Conservation (phyloP, 2,329 filamentous ascomycete genomes). For the Nectriaceae sp. region DNA sequence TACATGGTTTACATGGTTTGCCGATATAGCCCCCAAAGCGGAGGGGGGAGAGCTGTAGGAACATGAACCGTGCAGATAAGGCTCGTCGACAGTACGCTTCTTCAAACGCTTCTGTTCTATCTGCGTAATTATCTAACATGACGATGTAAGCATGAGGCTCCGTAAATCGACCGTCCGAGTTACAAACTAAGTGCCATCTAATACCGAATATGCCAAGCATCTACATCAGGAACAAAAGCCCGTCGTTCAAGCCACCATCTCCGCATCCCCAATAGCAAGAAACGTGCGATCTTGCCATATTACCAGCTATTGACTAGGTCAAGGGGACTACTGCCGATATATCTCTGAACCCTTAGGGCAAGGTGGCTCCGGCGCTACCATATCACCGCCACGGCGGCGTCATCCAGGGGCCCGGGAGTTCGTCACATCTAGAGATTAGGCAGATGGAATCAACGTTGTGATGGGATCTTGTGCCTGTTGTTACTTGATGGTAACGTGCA, state of each 20-base stretch:
- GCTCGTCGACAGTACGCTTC: no score
- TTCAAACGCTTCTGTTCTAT: no score
- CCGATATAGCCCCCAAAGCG: no score
- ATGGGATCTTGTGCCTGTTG: not conserved
- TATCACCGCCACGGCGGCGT: not conserved
- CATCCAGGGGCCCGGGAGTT: not conserved
- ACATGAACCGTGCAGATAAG: no score
- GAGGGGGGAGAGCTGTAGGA: no score
- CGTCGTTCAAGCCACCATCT: not conserved
- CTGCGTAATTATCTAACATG: no score
- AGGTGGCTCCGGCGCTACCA: not conserved
- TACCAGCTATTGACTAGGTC: no score
- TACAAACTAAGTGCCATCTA: not conserved
- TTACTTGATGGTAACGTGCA: not conserved
- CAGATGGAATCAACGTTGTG: not conserved
- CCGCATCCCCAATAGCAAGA: not conserved
- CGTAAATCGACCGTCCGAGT: no score
- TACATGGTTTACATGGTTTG: no score
- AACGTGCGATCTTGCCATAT: not conserved
- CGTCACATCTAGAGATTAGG: no score
- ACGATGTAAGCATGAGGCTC: no score
- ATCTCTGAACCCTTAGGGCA: not conserved
- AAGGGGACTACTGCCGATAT: not conserved
- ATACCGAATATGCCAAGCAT: not conserved
- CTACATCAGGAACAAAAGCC: not conserved